Base-by-base conservation (phyloP, 2,329 filamentous ascomycete genomes). In the Chrysoporthe cubensis region DNA sequence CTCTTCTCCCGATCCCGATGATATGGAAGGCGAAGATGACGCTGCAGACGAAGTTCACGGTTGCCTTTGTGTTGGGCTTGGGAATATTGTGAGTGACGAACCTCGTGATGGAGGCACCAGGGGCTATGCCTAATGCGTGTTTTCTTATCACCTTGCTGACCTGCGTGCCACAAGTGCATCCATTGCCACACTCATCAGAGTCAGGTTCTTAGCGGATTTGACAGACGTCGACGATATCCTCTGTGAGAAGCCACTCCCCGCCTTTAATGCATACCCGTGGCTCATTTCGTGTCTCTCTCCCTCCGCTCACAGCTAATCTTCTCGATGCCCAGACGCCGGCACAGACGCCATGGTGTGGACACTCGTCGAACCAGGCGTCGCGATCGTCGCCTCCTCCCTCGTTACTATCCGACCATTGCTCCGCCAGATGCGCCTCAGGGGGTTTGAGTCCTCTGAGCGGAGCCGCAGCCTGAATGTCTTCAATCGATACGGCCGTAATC, bases 261-360 rank as follows among this genome's bases (percentile, higher is more conserved):
- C 14, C 13, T 5, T n/a, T 40, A 18, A 16, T 4, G 6, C n/a
- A 9, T 32, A 3, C 34, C 37, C 5, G 7, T 26, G 26, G 54
- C 3, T 50, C 13, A 1, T 9, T 13, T 16, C 5, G 1, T 11
- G n/a, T 42, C n/a, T 44, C 26, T 14, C 1, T 3, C n/a, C 7
- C 4, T 42, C 7, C 18, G 32, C 43, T 18, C 57, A 6, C 6
- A 6, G 11, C 61, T 63, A 21, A 61, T 46, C 46, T 54, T 44
- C 32, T 60, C 54, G 48, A 21, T 9, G 21, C 21, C 11, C 26
- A 85, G 83, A 79, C 73, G 78, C 80, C 64, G 82, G 80, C 32
- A 87, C 84, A 4, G 78, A 85, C 68, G 80, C 84, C 46, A 84
- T 85, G 80, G 79, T 87, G 7, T 87, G 85, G 85, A 87, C 84